phyloP scores from a whole-genome alignment of 345 rosid species.

The Sisymbrium irio region DNA sequence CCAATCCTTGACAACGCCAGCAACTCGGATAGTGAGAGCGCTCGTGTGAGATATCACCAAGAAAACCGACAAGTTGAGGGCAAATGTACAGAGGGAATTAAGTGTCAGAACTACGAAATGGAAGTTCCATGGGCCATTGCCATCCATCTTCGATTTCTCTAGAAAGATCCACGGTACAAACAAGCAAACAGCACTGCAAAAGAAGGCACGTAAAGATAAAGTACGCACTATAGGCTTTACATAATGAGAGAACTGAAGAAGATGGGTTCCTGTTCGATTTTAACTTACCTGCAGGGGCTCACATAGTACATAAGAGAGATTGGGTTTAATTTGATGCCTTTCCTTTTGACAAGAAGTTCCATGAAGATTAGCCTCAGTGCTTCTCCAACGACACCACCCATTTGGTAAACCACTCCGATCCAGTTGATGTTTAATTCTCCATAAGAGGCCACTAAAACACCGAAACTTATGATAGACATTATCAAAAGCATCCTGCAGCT shows the following conservation, averaged over 20 bases:
- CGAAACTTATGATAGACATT: slow-evolving; percentile 92
- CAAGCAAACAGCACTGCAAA: slow-evolving; percentile 77
- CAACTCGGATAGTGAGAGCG: slow-evolving; percentile 96
- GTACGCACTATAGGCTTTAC: not conserved
- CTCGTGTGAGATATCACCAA: slow-evolving; percentile 95
- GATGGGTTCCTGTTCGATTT: slow-evolving; percentile 8
- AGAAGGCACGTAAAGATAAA: slow-evolving; percentile 17
- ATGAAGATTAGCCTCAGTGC: slow-evolving; percentile 83
- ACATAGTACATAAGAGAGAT: slow-evolving; percentile 90
- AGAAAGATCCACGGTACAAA: slow-evolving; percentile 94
- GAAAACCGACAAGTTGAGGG: slow-evolving; percentile 96
- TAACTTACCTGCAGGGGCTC: slow-evolving; percentile 91
- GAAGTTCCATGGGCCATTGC: slow-evolving; percentile 66
- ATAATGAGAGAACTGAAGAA: not conserved
- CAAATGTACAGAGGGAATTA: slow-evolving; percentile 89
- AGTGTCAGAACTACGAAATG: slow-evolving; percentile 65
- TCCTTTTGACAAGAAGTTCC: slow-evolving; percentile 93
- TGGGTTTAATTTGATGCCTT: slow-evolving; percentile 91
- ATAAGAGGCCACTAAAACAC: slow-evolving; percentile 94
- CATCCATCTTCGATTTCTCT: slow-evolving; percentile 89
- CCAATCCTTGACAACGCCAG: slow-evolving; percentile 99
- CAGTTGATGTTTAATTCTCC: slow-evolving; percentile 92
- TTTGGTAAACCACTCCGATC: slow-evolving; percentile 98
- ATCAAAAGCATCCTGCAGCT: slow-evolving; percentile 92
- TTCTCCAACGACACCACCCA: slow-evolving; percentile 99